Evolutionary conservation across 1,139 yeast genomes (phyloP).

Genomic region (Saccharomyces hybrid): DNA sequence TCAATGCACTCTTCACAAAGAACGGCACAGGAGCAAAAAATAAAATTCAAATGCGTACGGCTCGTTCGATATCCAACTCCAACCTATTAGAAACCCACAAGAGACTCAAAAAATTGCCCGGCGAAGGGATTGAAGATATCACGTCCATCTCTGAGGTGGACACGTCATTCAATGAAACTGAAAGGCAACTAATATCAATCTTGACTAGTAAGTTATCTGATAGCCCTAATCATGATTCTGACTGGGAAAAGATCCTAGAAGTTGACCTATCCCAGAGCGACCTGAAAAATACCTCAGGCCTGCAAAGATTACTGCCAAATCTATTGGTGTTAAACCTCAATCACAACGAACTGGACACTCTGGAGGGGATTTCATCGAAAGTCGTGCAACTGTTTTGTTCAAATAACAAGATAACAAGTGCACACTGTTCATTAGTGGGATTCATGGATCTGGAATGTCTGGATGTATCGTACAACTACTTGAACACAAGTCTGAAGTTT

Average conservation of each 20-base stretch:
- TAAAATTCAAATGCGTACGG: not conserved
- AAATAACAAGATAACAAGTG: conserved; percentile 17
- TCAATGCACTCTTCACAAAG: conserved; percentile 8
- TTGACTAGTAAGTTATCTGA: conserved; percentile 19
- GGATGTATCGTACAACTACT: conserved; percentile 17
- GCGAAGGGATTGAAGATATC: not conserved
- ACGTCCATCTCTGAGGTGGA: conserved; percentile 5
- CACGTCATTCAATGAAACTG: conserved; percentile 20
- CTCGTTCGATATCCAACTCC: not conserved
- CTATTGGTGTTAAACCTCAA: conserved; percentile 16
- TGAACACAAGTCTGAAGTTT: conserved; percentile 15
- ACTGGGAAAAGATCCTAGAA: conserved; percentile 14
- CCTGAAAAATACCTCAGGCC: conserved; percentile 16
- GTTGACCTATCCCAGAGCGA: conserved; percentile 12
- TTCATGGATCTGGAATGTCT: conserved; percentile 21
- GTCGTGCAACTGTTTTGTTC: conserved; percentile 13
- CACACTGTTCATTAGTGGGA: conserved; percentile 13
- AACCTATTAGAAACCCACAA: not conserved
- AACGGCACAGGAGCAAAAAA: not conserved
- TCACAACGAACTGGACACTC: conserved; percentile 17
- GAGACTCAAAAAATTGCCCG: not conserved
- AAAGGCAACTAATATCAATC: conserved; percentile 19
- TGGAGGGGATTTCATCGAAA: conserved; percentile 16
- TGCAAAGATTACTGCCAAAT: conserved; percentile 21
- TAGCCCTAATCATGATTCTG: not conserved